Evolutionary conservation across 2,329 filamentous ascomycete species (phyloP), one percentile per base, ranked within the genome.

Genomic region (Penicillium concentricum): DNA sequence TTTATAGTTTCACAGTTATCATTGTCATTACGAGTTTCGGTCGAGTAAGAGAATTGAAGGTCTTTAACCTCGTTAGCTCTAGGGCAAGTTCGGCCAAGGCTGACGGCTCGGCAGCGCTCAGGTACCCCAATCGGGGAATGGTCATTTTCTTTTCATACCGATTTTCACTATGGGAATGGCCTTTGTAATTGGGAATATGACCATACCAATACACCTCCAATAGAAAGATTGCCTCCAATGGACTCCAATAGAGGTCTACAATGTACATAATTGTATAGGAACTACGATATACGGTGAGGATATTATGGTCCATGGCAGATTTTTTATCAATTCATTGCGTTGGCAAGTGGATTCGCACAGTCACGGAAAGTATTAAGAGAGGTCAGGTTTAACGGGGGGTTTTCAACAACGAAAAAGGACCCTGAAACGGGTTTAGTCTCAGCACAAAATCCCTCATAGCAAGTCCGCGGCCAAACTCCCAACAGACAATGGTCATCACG

Each of bases 371-470:
- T 49, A 35, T 43, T 32, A 32, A 50, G 45, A 54, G 39, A 35
- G 38, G 44, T 48, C 26, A 32, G 35, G 7, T 54, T 54, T 30
- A 34, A 46, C 18, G 30, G 44, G 44, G 9, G 15, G 15, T 34
- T 35, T 46, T 13, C 18, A 34, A 44, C 7, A 26, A 9, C 12
- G n/a, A 28, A 22, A 46, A 22, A 18, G 15, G 22, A 24, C 20
- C 48, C 54, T 45, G 35, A 52, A 45, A 45, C 34, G n/a, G 54
- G 56, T 51, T 57, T 58, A 58, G 57, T 58, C 28, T 13, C 34
- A 49, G 8, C 49, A 38, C 60, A 62, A 63, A 63, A 63, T 63
- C 50, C 61, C 61, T 63, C 61, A 63, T 63, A 62, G 54, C 48
- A 18, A 51, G 48, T 32, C 13, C 32, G 39, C 15, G 8, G 15